Base-by-base conservation (phyloP, 2,329 filamentous ascomycete genomes). In the Trichoderma atrobrunneum region DNA sequence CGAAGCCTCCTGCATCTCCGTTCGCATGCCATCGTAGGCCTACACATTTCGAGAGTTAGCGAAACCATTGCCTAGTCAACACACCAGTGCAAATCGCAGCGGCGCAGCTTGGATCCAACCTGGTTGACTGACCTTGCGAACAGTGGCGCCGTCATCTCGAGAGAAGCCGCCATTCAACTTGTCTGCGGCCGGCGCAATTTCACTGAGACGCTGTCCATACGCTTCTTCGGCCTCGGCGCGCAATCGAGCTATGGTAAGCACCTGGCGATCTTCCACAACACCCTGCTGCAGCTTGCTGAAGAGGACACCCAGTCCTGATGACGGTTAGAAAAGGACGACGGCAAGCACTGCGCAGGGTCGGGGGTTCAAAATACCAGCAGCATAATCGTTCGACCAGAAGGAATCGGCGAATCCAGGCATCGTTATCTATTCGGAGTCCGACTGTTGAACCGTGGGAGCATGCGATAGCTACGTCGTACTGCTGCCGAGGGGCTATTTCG, bases 361-460 rank as follows among this genome's bases (percentile, higher is more conserved):
- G 48, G 48, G 48, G 7, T 21, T 54, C n/a, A 30, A 79, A 88
- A 81, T 85, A 93, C 92, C 95, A 86, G 93, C 94, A 81, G 95
- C 95, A 87, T 98, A 98, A 88, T 99, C 96, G 81, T 90, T 90
- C 74, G 96, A 97, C 96, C 96, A 99, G 85, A 99, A 98, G 65
- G 95, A 97, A 84, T 95, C 94, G 77, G 94, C 91, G 84, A 99
- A 98, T 78, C 93, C 90, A 77, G 93, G 92, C 93, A 95, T 95
- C 81, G 82, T 90, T 76, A 75, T 72, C 75, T 43, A 62, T 26
- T 72, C 39, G 64, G 39, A 12, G 18, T 43, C 32, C 12, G 24
- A 51, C 51, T 21, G 65, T 60, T 39, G n/a, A 34, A n/a, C 34
- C 21, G 28, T 39, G 36, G 28, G 26, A 70, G 59, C 57, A 68